Evolutionary conservation across 805 yeast species (phyloP).

Genomic region (Pachysolen tannophilus): DNA sequence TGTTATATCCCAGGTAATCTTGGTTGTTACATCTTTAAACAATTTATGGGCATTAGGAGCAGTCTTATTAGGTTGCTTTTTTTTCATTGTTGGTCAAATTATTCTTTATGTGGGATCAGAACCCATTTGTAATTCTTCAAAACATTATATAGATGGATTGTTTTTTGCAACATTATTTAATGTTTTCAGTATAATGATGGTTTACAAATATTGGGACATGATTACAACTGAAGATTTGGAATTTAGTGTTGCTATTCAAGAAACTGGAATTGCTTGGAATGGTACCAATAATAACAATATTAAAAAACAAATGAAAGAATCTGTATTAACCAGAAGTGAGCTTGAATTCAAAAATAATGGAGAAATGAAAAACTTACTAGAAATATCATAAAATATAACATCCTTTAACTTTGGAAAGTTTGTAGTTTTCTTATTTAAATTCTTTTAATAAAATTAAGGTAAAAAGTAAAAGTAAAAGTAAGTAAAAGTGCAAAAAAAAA

Average conservation of each 20-base stretch:
- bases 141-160: constrained; percentile 87
- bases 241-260: constrained; percentile 61
- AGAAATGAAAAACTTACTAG: not conserved
- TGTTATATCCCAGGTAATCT: constrained; percentile 56
- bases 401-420: too few species aligned
- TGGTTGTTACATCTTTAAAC: constrained; percentile 59
- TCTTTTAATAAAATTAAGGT: too few species aligned
- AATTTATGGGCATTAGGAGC: constrained; percentile 91
- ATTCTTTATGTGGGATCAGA: constrained; percentile 62
- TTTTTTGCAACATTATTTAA: constrained; percentile 80
- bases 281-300: not conserved
- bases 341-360: not conserved
- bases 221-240: constrained; percentile 92
- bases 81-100: constrained; percentile 77
- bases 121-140: constrained; percentile 57
- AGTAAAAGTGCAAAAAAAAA: too few species aligned
- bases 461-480: too few species aligned
- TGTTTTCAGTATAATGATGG: constrained; percentile 83
- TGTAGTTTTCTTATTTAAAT: too few species aligned
- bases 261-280: constrained; percentile 23
- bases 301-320: too few species aligned
- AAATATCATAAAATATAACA: too few species aligned
- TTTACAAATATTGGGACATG: constrained; percentile 95
- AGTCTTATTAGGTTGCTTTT: constrained; percentile 57
- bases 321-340: not conserved